Evolutionary conservation across 805 yeast genomes (phyloP).

Genomic region (Saccharomycopsis oosterbeekiorum): DNA sequence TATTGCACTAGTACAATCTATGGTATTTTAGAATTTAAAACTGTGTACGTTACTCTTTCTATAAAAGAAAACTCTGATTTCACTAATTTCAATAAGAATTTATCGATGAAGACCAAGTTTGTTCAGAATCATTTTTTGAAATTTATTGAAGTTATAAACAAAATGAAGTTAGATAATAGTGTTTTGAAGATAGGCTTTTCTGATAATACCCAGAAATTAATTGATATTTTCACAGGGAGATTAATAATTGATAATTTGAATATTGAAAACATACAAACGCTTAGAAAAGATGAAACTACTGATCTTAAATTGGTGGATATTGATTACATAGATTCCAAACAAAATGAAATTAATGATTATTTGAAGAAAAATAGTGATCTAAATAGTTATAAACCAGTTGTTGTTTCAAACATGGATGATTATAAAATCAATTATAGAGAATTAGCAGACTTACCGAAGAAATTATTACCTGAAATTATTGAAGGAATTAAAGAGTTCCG

Average conservation of each 20-base stretch:
- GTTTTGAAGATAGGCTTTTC: neutral
- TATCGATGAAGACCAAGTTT: neutral
- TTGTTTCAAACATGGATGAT: neutral
- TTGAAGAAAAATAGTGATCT: neutral
- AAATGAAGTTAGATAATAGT: neutral
- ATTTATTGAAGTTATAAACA: neutral
- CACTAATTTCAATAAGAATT: neutral
- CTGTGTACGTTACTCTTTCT: neutral
- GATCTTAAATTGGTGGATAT: neutral
- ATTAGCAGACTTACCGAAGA: constrained; percentile 45
- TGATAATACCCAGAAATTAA: neutral
- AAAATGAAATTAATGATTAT: neutral
- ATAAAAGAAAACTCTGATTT: neutral
- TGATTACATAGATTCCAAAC: neutral
- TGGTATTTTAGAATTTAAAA: neutral
- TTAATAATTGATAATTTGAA: neutral
- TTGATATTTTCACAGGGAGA: neutral
- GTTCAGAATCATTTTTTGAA: neutral
- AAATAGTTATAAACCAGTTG: neutral
- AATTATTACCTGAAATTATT: constrained; percentile 41
- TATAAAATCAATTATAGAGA: constrained; percentile 52
- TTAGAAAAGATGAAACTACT: neutral
- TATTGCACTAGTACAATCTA: neutral
- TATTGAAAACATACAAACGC: neutral
- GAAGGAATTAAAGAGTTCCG: constrained; percentile 48